Evolutionary conservation across 106 monocot species (phyloP).

Genomic region (Ottelia alismoides): DNA sequence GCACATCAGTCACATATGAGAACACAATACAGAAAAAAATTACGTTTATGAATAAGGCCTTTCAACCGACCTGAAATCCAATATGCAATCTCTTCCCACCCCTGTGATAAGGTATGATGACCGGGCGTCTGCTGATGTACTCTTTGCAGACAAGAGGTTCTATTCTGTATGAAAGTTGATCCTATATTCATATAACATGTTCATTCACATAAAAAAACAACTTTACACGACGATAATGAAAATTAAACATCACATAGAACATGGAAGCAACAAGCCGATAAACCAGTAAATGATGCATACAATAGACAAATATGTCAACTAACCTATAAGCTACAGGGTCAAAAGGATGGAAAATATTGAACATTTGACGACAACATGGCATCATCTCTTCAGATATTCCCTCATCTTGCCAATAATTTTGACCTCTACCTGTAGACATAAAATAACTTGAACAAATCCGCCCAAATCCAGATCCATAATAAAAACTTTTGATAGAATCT

Average conservation of each 20-base stretch:
- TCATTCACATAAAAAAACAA: slow-evolving; percentile 8
- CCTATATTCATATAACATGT: slow-evolving; percentile 20
- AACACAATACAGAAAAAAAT: too few species aligned
- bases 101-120: slow-evolving; percentile 90
- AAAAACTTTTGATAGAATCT: too few species aligned
- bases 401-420: slow-evolving; percentile 93
- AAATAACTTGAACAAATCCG: background rate
- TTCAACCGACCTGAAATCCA: slow-evolving; percentile 60
- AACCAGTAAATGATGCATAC: too few species aligned
- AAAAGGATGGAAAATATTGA: slow-evolving; percentile 99
- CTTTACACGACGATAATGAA: background rate
- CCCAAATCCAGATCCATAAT: too few species aligned
- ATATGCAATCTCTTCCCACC: slow-evolving; percentile 92
- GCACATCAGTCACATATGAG: too few species aligned
- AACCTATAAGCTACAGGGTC: slow-evolving; percentile 99
- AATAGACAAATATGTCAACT: slow-evolving; percentile 7
- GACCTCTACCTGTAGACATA: slow-evolving; percentile 47
- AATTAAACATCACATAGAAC: background rate
- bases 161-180: slow-evolving; percentile 65
- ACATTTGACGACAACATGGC: slow-evolving; percentile 82
- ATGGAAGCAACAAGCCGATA: too few species aligned
- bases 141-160: slow-evolving; percentile 98
- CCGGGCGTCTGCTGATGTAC: slow-evolving; percentile 59
- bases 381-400: slow-evolving; percentile 77
- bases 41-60: background rate